These are phyloP conservation scores for Lantana camara DNA, from an alignment of 257 asterid genomes.

Conservation along the genomic window DNA sequence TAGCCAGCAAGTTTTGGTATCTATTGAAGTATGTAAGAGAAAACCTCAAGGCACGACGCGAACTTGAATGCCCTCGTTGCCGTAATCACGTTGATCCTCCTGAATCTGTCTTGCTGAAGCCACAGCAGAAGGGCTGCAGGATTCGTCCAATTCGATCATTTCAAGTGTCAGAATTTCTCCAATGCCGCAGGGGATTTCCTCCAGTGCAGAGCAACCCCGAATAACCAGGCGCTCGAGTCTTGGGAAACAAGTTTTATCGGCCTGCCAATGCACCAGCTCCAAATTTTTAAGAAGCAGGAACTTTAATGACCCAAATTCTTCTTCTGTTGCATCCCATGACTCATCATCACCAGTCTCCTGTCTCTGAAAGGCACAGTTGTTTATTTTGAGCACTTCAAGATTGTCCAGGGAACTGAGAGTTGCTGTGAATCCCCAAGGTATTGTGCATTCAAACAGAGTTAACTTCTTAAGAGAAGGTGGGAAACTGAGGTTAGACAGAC, in stretches of 20 bases:
- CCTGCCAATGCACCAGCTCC: slow-evolving; percentile 21
- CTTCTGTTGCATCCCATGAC: slow-evolving; percentile 14
- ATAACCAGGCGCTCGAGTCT: slow-evolving; percentile 14
- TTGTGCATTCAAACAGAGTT: not conserved
- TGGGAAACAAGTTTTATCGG: slow-evolving; percentile 7
- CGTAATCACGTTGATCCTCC: slow-evolving; percentile 21
- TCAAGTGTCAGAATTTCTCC: slow-evolving; percentile 14
- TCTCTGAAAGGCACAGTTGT: not conserved
- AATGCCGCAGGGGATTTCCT: slow-evolving; percentile 22
- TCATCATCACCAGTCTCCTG: not conserved
- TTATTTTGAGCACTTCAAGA: slow-evolving; percentile 32
- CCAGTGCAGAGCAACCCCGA: not conserved
- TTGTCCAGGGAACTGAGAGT: slow-evolving; percentile 18
- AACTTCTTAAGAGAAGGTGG: slow-evolving; percentile 25
- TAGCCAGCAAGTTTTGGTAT: too few species aligned
- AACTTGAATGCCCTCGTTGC: slow-evolving; percentile 17
- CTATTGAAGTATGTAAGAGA: too few species aligned
- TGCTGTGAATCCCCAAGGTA: slow-evolving; percentile 15
- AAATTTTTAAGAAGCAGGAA: slow-evolving; percentile 1
- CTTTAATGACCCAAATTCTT: not conserved
- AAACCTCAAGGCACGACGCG: not conserved
- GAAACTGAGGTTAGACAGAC: not conserved
- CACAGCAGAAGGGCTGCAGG: not conserved
- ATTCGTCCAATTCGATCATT: slow-evolving; percentile 11
- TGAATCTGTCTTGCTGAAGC: slow-evolving; percentile 11